Evolutionary conservation across 73 alveolate genomes (phyloP).

Genomic region (Symbiodinium pilosum): DNA sequence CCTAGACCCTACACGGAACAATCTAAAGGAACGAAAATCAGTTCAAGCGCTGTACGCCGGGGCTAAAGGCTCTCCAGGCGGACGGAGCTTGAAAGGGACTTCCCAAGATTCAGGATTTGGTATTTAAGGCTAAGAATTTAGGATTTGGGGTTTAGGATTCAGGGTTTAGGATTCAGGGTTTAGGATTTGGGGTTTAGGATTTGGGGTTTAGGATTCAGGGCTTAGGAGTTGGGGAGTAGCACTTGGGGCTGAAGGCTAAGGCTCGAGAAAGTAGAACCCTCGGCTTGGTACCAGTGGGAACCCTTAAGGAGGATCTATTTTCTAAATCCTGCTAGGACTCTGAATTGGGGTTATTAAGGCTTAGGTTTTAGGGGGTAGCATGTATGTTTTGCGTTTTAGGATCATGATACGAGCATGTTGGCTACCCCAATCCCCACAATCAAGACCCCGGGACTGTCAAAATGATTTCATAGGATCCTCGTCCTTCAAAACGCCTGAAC

Average conservation of each 20-base stretch:
- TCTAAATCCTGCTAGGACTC: background rate
- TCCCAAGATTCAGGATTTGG: background rate
- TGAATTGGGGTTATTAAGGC: too few relatives aligned
- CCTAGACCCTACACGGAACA: background rate
- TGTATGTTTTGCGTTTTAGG: too few relatives aligned
- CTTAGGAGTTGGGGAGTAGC: background rate
- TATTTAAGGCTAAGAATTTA: background rate
- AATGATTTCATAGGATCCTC: too few relatives aligned
- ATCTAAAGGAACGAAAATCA: conserved; percentile 21
- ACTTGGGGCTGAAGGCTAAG: background rate
- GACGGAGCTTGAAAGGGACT: background rate
- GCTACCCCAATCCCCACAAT: too few relatives aligned
- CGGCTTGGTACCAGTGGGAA: background rate
- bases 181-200: background rate
- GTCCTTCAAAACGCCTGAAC: too few relatives aligned
- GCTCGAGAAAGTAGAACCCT: background rate
- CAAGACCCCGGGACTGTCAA: too few relatives aligned
- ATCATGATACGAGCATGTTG: too few relatives aligned
- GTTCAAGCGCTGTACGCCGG: conserved; percentile 60
- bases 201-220: background rate
- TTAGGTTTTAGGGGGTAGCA: too few relatives aligned
- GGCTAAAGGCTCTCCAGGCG: conserved; percentile 28
- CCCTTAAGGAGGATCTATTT: background rate
- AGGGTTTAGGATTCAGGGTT: background rate
- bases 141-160: background rate